Evolutionary conservation across 331 rosid species (phyloP).

Genomic region (Spiraea crenata): DNA sequence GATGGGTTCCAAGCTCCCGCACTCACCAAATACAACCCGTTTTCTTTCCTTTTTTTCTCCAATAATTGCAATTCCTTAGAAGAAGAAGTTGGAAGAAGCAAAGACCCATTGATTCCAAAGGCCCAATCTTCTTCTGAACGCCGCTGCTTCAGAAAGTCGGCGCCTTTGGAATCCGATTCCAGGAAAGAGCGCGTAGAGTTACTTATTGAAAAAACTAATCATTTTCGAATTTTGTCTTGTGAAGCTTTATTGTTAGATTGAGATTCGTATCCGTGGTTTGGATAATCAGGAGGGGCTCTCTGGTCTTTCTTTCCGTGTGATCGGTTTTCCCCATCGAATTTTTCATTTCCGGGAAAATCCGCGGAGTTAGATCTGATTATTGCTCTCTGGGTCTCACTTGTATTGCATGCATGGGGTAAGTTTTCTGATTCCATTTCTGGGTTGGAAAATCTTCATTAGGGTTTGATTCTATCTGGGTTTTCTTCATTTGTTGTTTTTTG

Average conservation of each 20-base stretch:
- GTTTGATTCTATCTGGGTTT: not conserved
- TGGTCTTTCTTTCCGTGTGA: slow-evolving; percentile 39
- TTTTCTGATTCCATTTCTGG: slow-evolving; percentile 44
- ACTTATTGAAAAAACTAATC: too few species aligned
- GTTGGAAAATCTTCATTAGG: not conserved
- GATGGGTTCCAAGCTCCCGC: not conserved
- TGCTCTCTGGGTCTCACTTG: slow-evolving; percentile 39
- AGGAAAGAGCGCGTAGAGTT: not conserved
- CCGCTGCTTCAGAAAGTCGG: slow-evolving; percentile 35
- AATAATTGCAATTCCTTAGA: slow-evolving; percentile 2
- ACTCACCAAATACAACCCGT: not conserved
- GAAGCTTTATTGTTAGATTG: not conserved
- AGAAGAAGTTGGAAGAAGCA: slow-evolving; percentile 19
- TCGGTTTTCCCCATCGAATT: slow-evolving; percentile 26
- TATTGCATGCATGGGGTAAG: slow-evolving; percentile 88
- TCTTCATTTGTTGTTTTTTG: not conserved
- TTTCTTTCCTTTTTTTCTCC: not conserved
- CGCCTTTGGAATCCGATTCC: slow-evolving; percentile 17
- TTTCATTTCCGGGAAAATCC: slow-evolving; percentile 27
- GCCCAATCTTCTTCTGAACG: slow-evolving; percentile 48
- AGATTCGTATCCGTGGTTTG: not conserved
- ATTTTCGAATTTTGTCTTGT: not conserved
- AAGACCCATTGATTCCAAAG: slow-evolving; percentile 34
- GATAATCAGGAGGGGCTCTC: slow-evolving; percentile 43
- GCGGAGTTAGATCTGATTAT: slow-evolving; percentile 35